A percentile compares a stretch with the other conserved stretches of the same genome.
Conservation (phyloP, 768 basidiomycete species). For the Kwoniella europaea region DNA sequence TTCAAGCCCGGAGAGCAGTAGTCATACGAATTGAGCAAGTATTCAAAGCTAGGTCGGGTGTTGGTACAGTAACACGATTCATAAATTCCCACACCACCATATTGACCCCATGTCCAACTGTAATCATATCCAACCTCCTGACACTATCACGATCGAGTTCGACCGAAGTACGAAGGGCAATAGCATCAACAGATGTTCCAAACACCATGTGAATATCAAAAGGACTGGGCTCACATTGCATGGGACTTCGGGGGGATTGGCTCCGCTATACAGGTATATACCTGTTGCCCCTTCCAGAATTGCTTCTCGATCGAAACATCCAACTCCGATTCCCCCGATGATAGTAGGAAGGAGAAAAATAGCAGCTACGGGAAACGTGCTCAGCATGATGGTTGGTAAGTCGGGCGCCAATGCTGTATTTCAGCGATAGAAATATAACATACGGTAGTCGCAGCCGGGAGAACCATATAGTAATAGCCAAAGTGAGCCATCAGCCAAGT, state of each 20-base stretch:
- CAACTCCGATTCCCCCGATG: not conserved
- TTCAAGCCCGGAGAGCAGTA: not conserved
- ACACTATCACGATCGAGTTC: not conserved
- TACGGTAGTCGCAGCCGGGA: too few relatives aligned
- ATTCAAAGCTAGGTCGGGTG: not conserved
- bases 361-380: too few relatives aligned
- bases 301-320: slow-evolving; percentile 6
- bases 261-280: not conserved
- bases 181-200: too few relatives aligned
- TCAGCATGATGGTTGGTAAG: too few relatives aligned
- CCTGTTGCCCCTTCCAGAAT: not conserved
- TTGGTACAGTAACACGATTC: slow-evolving; percentile 1
- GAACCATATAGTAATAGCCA: too few relatives aligned
- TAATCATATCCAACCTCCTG: not conserved
- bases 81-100: slow-evolving; percentile 1
- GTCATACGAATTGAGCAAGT: not conserved
- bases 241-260: not conserved
- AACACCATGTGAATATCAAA: not conserved
- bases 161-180: too few relatives aligned
- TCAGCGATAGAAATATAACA: too few relatives aligned
- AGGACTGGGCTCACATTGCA: not conserved
- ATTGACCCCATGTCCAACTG: not conserved
- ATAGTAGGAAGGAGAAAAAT: not conserved
- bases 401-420: too few relatives aligned
- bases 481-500: too few relatives aligned